Percentiles rank a stretch among this genome's conserved stretches.
phyloP scores from a whole-genome alignment of 768 basidiomycete genomes.

The Mycena polygramma region DNA sequence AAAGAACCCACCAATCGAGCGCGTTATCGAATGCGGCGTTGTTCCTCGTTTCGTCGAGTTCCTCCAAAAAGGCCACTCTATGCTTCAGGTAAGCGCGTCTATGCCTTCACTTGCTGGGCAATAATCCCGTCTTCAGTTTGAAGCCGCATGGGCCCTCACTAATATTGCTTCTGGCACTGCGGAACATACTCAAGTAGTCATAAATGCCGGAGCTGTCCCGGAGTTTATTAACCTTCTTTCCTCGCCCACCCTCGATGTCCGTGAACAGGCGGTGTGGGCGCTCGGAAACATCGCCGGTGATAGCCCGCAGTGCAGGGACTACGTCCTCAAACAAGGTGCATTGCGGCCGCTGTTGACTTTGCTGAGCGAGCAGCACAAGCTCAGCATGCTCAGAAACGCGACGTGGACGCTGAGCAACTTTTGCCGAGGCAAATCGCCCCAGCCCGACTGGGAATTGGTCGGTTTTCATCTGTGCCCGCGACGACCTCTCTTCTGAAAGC shows the following conservation, averaged over 20 bases:
- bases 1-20: slow-evolving; percentile 99
- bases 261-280: slow-evolving; percentile 99
- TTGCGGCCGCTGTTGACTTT: slow-evolving; percentile 91
- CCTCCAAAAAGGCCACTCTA: slow-evolving; percentile 80
- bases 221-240: slow-evolving; percentile 97
- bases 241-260: slow-evolving; percentile 94
- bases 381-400: slow-evolving; percentile 98
- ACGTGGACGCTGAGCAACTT: slow-evolving; percentile 99
- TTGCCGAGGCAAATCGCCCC: slow-evolving; percentile 97
- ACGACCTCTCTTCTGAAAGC: slow-evolving; percentile 24
- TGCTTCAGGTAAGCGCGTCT: slow-evolving; percentile 78
- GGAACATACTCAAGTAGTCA: slow-evolving; percentile 98
- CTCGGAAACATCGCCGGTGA: slow-evolving; percentile 99
- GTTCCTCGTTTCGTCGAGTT: slow-evolving; percentile 98
- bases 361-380: slow-evolving; percentile 96
- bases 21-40: slow-evolving; percentile 97
- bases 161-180: slow-evolving; percentile 99
- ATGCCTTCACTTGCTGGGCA: neutral
- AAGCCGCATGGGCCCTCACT: slow-evolving; percentile 98
- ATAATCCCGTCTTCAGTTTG: slow-evolving; percentile 70
- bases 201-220: slow-evolving; percentile 93
- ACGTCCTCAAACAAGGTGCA: slow-evolving; percentile 94
- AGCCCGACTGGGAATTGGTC: slow-evolving; percentile 98
- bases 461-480: slow-evolving; percentile 44
- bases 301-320: slow-evolving; percentile 97